Base-by-base conservation (phyloP, 441 rosid genomes). In the Adansonia rubrostipa region DNA sequence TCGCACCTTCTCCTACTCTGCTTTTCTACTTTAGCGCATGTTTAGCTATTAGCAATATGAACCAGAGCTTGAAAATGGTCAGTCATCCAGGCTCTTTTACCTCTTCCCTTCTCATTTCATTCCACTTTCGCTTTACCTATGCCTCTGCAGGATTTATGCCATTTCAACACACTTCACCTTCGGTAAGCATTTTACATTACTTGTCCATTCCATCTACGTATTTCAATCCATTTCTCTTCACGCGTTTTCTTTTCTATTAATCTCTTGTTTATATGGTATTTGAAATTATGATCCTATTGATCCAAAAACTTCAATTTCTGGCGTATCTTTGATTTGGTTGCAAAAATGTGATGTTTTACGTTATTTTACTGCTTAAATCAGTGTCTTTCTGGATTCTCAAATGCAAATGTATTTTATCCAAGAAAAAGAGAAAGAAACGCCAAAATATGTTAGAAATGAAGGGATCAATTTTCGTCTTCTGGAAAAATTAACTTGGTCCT, bases 181-280 rank as follows among this genome's bases (percentile, higher is more conserved):
- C 88, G 7, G 98, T 94, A 80, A 87, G 98, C 75, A 40, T 77
- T 82, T 74, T 51, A 10, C 13, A 3, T 50, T 57, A 80, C 82
- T 74, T 65, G 14, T 56, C 72, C 44, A 28, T 70, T 72, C 62
- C 15, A 6, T 54, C n/a, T 54, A n/a, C 19, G 20, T 7, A 17
- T 56, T 17, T 7, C 61, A 57, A 20, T 57, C 9, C 24, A 20
- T 57, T 57, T 57, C 17, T 57, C 24, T 57, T 56, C 24, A 56
- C 9, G 19, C 61, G 17, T 7, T 56, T 56, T 57, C 61, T 57
- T 57, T 57, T 57, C 24, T 57, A 6, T 57, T n/a, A n/a, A 20
- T n/a, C 61, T 57, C 9, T 19, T 57, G 24, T 36, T 36, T 36
- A 36, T 36, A 36, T 36, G 42, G 42, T 36, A 36, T 36, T 36